phyloP scores from a whole-genome alignment of 129 eudicot genomes.

The Escallonia herrerae region DNA sequence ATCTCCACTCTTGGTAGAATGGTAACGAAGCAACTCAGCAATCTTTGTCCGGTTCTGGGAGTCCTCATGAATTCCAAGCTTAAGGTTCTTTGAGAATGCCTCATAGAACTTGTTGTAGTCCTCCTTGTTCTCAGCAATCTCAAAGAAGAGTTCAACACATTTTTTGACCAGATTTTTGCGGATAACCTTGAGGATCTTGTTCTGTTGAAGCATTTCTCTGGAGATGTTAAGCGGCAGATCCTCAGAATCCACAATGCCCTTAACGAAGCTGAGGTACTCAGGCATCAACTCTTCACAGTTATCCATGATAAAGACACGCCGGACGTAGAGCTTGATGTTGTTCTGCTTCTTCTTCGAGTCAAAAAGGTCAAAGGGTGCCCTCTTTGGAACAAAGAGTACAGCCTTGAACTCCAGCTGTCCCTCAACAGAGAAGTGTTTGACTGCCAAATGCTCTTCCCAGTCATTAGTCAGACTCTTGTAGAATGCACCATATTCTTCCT shows the following conservation, averaged over 20 bases:
- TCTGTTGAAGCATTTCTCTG: constrained; percentile 86
- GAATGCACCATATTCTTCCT: constrained; percentile 84
- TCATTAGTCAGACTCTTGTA: constrained; percentile 88
- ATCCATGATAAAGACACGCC: constrained; percentile 93
- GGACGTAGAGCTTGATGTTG: constrained; percentile 94
- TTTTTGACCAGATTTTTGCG: constrained; percentile 93
- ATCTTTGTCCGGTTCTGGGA: constrained; percentile 66
- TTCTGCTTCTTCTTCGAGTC: constrained; percentile 80
- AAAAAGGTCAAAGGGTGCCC: constrained; percentile 83
- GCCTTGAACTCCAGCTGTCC: constrained; percentile 85
- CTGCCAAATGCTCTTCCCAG: constrained; percentile 80
- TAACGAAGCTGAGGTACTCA: constrained; percentile 72
- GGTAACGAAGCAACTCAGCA: constrained; percentile 77
- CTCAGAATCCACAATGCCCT: constrained; percentile 95
- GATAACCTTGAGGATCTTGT: constrained; percentile 88
- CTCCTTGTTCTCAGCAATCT: constrained; percentile 98
- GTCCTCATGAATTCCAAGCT: constrained; percentile 93
- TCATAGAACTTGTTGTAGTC: constrained; percentile 85
- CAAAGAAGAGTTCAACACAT: constrained; percentile 87
- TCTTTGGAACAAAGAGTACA: constrained; percentile 69
- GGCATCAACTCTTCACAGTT: constrained; percentile 93
- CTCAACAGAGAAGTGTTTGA: constrained; percentile 83
- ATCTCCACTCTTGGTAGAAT: constrained; percentile 91
- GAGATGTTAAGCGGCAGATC: constrained; percentile 94
- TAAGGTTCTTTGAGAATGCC: constrained; percentile 92